Evolutionary conservation across 768 basidiomycete species (phyloP), one percentile per base, ranked within the genome.

Genomic region (Trametes elegans): DNA sequence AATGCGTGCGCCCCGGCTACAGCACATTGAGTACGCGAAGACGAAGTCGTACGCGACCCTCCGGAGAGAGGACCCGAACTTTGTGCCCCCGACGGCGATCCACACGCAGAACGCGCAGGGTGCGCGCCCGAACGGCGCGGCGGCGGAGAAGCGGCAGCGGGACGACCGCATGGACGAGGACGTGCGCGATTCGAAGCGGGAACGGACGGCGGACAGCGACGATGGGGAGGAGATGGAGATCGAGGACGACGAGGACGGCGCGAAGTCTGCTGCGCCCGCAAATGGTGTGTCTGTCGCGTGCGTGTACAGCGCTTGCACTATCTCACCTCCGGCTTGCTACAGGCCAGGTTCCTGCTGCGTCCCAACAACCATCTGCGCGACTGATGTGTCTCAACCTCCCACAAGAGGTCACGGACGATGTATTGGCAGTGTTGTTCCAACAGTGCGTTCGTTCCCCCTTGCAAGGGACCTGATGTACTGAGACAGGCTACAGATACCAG

Each of bases 141-240:
- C 68, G 68, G 72, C 56, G 39, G 82, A 80, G 71, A 93, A 88
- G 74, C 79, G 84, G 62, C 80, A 69, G 66, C 77, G 90, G 64
- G 89, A 89, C 38, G 85, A 80, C 18, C 82, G 81, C 41, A 66
- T 71, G 35, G 75, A 73, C 23, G 81, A 80, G 40, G 78, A 73
- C 48, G 83, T 76, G 49, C 79, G 80, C 45, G 76, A 75, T 39
- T 62, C 77, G 24, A 96, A 95, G 74, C 81, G 85, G 58, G 82
- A 84, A 64, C 90, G 83, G 69, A 73, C 77, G 39, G 81, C 82
- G 26, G 60, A 66, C 43, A 84, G 79, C 49, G 82, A 84, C 13
- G 81, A 90, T 59, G 93, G 85, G 50, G 88, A 88, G 67, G 91
- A 93, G 74, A 95, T 95, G 87, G 93, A 96, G 73, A 91, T 93